These are phyloP conservation scores for Colletotrichum sp. DNA, from an alignment of 2,329 filamentous ascomycete species.

Conservation along the genomic window DNA sequence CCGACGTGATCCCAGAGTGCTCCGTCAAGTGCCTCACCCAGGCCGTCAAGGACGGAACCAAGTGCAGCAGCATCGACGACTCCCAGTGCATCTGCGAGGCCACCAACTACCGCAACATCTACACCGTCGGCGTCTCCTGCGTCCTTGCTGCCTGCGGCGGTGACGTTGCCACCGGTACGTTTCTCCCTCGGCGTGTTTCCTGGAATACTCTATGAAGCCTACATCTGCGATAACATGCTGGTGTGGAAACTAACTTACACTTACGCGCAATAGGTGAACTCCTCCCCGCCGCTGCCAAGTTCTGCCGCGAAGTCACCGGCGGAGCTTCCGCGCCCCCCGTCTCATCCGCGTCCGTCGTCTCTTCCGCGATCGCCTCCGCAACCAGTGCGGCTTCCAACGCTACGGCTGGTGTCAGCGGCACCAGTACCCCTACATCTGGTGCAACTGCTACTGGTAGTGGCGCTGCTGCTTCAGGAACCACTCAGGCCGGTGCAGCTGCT, in stretches of 20 bases:
- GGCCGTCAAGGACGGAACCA: slow-evolving; percentile 22
- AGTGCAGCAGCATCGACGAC: slow-evolving; percentile 24
- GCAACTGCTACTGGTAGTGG: background rate
- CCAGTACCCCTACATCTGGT: background rate
- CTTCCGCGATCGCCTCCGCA: background rate
- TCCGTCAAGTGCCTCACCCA: slow-evolving; percentile 24
- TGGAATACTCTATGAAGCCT: background rate
- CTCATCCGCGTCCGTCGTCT: background rate
- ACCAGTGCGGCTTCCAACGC: background rate
- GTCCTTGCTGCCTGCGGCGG: slow-evolving; percentile 48
- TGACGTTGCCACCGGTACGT: slow-evolving; percentile 27
- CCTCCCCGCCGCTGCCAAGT: slow-evolving; percentile 25
- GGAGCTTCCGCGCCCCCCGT: slow-evolving; percentile 1
- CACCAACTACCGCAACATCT: slow-evolving; percentile 38
- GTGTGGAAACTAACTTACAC: background rate
- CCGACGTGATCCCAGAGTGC: slow-evolving; percentile 26
- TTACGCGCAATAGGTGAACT: slow-evolving; percentile 20
- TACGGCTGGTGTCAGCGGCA: background rate
- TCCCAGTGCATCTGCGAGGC: slow-evolving; percentile 25
- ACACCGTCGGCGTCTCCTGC: slow-evolving; percentile 41
- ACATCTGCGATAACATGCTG: background rate
- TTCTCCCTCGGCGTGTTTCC: background rate
- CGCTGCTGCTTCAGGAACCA: background rate
- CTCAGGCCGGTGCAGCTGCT: background rate
- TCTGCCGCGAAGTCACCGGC: slow-evolving; percentile 22